These are phyloP conservation scores for Solanum okadae DNA, from an alignment of 257 asterid species.

Conservation along the genomic window DNA sequence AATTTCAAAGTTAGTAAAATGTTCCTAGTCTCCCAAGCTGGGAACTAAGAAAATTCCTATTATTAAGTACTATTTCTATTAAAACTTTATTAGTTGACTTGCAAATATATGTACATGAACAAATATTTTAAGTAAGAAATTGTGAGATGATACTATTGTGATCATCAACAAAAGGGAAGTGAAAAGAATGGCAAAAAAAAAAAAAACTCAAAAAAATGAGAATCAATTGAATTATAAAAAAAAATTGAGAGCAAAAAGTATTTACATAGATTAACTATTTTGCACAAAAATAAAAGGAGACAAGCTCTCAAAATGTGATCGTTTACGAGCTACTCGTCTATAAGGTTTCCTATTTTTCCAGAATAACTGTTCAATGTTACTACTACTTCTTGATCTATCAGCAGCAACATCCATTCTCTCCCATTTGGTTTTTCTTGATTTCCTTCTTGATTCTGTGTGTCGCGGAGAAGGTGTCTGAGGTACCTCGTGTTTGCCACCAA, in stretches of 20 bases:
- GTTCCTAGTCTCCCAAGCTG: no score
- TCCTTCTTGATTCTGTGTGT: constrained; percentile 44
- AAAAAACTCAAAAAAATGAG: constrained; percentile 4
- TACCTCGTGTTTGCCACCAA: constrained; percentile 45
- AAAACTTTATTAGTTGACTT: no score
- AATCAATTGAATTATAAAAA: constrained; percentile 38
- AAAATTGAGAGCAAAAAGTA: constrained; percentile 5
- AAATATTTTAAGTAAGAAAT: neutral
- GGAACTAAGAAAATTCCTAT: no score
- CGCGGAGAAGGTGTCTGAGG: constrained; percentile 81
- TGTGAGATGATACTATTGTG: neutral
- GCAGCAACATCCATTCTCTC: constrained; percentile 6
- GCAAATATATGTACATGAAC: neutral
- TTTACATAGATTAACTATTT: constrained; percentile 8
- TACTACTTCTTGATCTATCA: constrained; percentile 8
- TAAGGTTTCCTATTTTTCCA: constrained; percentile 70
- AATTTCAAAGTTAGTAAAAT: no score
- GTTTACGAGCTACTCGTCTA: constrained; percentile 59
- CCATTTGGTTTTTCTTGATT: constrained; percentile 22
- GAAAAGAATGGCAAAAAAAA: neutral
- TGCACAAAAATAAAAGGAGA: constrained; percentile 55
- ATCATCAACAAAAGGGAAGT: neutral
- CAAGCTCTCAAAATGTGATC: constrained; percentile 40
- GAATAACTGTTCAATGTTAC: constrained; percentile 32
- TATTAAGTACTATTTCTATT: no score